Evolutionary conservation across 2,329 filamentous ascomycete species (phyloP).

Genomic region (Tolypocladium nubicola): DNA sequence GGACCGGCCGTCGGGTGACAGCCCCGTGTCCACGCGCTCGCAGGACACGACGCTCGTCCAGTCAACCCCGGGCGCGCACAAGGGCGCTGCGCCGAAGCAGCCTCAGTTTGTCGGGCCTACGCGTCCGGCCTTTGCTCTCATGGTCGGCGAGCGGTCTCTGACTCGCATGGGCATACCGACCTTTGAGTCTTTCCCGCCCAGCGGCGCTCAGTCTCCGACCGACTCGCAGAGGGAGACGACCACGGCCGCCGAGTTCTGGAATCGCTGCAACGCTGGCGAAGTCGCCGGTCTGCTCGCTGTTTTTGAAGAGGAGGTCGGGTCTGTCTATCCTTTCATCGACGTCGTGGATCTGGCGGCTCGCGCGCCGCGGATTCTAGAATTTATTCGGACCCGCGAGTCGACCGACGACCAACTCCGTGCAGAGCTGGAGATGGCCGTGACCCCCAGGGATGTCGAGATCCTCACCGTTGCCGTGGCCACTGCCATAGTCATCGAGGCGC

Average conservation of each 20-base stretch:
- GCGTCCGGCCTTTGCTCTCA: slow-evolving; percentile 21
- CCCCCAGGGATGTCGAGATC: slow-evolving; percentile 19
- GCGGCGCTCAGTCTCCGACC: slow-evolving; percentile 11
- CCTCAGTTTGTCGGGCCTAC: slow-evolving; percentile 27
- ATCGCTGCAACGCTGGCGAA: slow-evolving; percentile 12
- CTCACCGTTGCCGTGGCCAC: slow-evolving; percentile 22
- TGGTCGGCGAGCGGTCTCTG: slow-evolving; percentile 23
- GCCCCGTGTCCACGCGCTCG: slow-evolving; percentile 6
- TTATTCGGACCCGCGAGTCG: slow-evolving; percentile 6
- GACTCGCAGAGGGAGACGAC: slow-evolving; percentile 3
- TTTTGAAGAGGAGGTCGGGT: slow-evolving; percentile 29
- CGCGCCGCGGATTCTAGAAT: slow-evolving; percentile 14
- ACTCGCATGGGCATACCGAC: slow-evolving; percentile 23
- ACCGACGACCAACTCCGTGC: neutral
- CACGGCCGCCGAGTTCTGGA: slow-evolving; percentile 12
- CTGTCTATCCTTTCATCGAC: slow-evolving; percentile 23
- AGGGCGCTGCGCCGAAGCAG: slow-evolving; percentile 15
- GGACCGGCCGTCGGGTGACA: slow-evolving; percentile 6
- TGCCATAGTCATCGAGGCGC: slow-evolving; percentile 19
- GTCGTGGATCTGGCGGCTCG: slow-evolving; percentile 14
- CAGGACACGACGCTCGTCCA: slow-evolving; percentile 5
- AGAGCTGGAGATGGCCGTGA: neutral
- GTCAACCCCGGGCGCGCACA: slow-evolving; percentile 8
- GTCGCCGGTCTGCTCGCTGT: slow-evolving; percentile 20
- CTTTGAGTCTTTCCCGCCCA: slow-evolving; percentile 13